These are phyloP conservation scores for Coprinopsis cinerea DNA, from an alignment of 768 basidiomycete genomes.

Conservation along the genomic window DNA sequence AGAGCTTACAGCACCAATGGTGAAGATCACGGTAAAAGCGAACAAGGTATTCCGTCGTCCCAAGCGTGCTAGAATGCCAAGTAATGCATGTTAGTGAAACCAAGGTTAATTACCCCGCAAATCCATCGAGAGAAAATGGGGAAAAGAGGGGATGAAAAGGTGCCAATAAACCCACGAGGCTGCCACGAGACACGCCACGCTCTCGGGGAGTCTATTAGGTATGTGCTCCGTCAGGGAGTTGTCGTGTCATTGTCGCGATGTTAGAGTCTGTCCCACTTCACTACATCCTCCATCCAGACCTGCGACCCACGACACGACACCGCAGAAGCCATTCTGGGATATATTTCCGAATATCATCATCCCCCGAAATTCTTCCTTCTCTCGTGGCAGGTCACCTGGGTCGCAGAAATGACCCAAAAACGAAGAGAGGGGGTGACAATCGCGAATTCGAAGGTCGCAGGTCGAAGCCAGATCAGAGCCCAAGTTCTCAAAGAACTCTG, in stretches of 20 bases:
- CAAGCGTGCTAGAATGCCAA: slow-evolving; percentile 40
- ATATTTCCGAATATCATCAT: background rate
- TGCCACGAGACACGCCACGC: too few species aligned
- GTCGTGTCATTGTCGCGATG: too few species aligned
- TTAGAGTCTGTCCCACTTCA: too few species aligned
- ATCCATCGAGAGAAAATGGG: background rate
- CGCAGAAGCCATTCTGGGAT: background rate
- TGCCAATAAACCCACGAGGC: too few species aligned
- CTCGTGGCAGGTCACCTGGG: background rate
- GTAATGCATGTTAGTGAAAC: background rate
- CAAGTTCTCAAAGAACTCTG: too few species aligned
- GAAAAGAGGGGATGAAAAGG: too few species aligned
- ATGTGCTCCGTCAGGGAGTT: too few species aligned
- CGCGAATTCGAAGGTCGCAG: background rate
- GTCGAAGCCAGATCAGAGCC: too few species aligned
- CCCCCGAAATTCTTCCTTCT: background rate
- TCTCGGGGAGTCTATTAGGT: too few species aligned
- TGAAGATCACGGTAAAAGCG: slow-evolving; percentile 56
- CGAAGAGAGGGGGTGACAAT: background rate
- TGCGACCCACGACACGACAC: background rate
- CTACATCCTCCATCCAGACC: too few species aligned
- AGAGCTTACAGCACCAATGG: slow-evolving; percentile 59
- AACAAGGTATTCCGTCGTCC: slow-evolving; percentile 65
- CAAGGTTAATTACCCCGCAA: background rate
- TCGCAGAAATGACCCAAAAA: background rate